Evolutionary conservation across 371 early-diverging fungal genomes (phyloP).

Genomic region (Mucor sp.): DNA sequence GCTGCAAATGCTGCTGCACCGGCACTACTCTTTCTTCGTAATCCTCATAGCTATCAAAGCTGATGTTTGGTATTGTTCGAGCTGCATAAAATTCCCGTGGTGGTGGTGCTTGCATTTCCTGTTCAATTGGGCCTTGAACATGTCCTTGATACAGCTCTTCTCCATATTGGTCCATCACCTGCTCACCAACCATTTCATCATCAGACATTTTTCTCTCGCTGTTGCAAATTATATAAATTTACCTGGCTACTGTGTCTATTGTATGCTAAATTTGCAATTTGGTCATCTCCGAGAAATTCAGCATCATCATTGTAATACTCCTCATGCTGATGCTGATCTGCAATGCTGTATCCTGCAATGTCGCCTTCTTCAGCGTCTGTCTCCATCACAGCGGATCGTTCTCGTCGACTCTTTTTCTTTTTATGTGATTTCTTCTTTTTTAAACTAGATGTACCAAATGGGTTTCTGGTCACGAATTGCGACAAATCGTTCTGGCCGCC

Average conservation of each 20-base stretch:
- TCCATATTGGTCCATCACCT: slow-evolving; percentile 37
- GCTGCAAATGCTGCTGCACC: background rate
- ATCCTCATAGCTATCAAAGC: slow-evolving; percentile 6
- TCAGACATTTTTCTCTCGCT: background rate
- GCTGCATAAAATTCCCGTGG: slow-evolving; percentile 37
- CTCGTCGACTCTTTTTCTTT: slow-evolving; percentile 14
- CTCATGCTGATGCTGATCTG: background rate
- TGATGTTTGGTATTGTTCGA: slow-evolving; percentile 26
- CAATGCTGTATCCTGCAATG: slow-evolving; percentile 23
- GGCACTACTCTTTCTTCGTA: slow-evolving; percentile 1
- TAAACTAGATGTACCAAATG: slow-evolving; percentile 33
- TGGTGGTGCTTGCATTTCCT: slow-evolving; percentile 37
- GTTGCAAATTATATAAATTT: background rate
- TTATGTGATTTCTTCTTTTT: slow-evolving; percentile 21
- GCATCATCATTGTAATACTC: slow-evolving; percentile 31
- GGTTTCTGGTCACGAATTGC: slow-evolving; percentile 42
- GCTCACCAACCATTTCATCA: background rate
- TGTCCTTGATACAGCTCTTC: slow-evolving; percentile 30
- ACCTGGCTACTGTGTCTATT: slow-evolving; percentile 23
- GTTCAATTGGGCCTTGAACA: slow-evolving; percentile 24
- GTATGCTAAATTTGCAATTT: slow-evolving; percentile 36
- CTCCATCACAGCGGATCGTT: slow-evolving; percentile 23
- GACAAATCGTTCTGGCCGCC: slow-evolving; percentile 17
- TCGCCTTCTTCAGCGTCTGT: slow-evolving; percentile 25
- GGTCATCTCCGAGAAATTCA: slow-evolving; percentile 47